These are phyloP conservation scores for Gelatoporia subvermispora DNA, from an alignment of 768 basidiomycete species.

Conservation along the genomic window DNA sequence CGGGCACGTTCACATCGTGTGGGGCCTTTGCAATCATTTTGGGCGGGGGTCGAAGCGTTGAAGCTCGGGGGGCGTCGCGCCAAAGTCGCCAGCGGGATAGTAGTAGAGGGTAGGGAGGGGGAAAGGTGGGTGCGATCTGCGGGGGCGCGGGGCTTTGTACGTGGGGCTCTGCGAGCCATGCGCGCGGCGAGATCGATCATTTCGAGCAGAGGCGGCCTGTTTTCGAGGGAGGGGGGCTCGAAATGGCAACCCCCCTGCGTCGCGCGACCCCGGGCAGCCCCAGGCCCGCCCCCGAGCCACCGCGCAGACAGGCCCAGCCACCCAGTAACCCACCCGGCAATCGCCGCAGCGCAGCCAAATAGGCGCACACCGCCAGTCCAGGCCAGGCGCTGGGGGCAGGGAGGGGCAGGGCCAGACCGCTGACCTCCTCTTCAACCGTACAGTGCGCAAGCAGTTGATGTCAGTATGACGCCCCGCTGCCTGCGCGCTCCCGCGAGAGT, in stretches of 20 bases:
- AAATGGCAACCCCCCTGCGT: constrained; percentile 7
- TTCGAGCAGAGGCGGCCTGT: constrained; percentile 9
- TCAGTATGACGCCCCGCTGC: too few species aligned
- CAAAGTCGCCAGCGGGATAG: not conserved
- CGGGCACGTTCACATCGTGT: constrained; percentile 17
- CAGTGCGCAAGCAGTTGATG: too few species aligned
- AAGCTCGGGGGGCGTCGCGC: not conserved
- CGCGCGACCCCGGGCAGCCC: constrained; percentile 1
- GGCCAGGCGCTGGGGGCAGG: too few species aligned
- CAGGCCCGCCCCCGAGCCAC: too few species aligned
- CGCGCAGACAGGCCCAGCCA: not conserved
- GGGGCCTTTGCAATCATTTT: constrained; percentile 21
- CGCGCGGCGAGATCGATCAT: constrained; percentile 10
- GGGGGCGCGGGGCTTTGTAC: constrained; percentile 11
- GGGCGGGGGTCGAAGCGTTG: not conserved
- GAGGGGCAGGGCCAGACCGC: too few species aligned
- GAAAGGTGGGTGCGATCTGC: constrained; percentile 4
- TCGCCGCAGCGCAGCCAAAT: constrained; percentile 3
- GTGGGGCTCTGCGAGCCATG: constrained; percentile 6
- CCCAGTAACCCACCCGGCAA: constrained; percentile 4
- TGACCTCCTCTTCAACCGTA: too few species aligned
- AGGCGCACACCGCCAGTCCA: too few species aligned
- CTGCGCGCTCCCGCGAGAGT: too few species aligned
- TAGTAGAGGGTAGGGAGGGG: not conserved
- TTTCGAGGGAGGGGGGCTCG: constrained; percentile 7